Percentiles rank a stretch among this genome's conserved stretches.
Conservation (phyloP, 129 eudicot species). For the Tagetes patula region DNA sequence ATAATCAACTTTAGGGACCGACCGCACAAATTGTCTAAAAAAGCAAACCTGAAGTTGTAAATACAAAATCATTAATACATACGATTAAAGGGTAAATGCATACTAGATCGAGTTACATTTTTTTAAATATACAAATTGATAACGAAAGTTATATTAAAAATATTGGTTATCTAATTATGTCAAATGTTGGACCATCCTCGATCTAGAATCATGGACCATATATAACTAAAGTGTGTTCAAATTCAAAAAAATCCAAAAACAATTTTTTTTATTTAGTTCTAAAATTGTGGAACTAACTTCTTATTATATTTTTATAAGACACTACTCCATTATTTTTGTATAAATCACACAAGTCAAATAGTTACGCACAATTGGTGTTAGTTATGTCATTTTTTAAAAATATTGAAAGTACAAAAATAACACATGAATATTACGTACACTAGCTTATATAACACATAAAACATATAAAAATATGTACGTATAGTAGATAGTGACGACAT, state of each 20-base stretch:
- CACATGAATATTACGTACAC: too few relatives aligned
- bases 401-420: not conserved
- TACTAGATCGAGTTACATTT: not conserved
- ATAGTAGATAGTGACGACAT: not conserved
- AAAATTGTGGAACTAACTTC: not conserved
- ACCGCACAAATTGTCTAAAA: constrained; percentile 51
- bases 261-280: not conserved
- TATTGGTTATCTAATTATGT: not conserved
- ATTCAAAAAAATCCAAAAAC: not conserved
- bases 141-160: not conserved
- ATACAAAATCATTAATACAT: not conserved
- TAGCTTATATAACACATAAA: not conserved
- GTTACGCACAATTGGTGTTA: not conserved
- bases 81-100: not conserved
- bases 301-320: not conserved
- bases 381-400: not conserved
- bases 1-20: constrained; percentile 64
- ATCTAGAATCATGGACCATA: not conserved
- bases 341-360: not conserved
- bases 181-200: not conserved
- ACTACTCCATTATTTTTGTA: not conserved
- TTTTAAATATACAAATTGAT: not conserved
- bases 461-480: not conserved
- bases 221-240: not conserved
- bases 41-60: constrained; percentile 47